phyloP scores from a whole-genome alignment of 306 rosid genomes.

The Casuarina glauca region DNA sequence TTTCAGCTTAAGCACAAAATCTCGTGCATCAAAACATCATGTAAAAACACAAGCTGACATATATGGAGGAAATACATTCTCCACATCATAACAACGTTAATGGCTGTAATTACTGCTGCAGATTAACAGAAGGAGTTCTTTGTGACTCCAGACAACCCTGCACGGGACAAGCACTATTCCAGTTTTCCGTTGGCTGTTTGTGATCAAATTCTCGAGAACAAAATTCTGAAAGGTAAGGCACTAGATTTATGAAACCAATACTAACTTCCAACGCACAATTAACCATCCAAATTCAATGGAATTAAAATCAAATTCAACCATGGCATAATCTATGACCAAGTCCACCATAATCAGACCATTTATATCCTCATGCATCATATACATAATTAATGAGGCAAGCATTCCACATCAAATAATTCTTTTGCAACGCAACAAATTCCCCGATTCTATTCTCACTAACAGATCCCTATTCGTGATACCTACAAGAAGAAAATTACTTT shows the following conservation, averaged over 20 bases:
- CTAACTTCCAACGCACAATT: not conserved
- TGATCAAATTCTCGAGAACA: no score
- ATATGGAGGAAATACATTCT: not conserved
- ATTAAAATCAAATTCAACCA: not conserved
- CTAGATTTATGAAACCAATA: not conserved
- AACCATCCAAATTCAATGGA: not conserved
- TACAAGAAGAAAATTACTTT: not conserved
- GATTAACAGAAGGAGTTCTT: not conserved
- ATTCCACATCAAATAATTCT: not conserved
- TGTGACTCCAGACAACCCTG: not conserved
- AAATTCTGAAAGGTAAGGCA: no score
- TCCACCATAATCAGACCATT: not conserved
- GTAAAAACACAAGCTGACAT: not conserved
- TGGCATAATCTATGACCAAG: not conserved
- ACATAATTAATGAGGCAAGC: not conserved
- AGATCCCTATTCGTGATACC: not conserved
- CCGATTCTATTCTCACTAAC: not conserved
- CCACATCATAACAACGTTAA: not conserved
- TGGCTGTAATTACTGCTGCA: not conserved
- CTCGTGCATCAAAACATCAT: not conserved
- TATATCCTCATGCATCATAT: not conserved
- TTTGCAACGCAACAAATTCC: not conserved
- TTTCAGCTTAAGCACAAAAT: not conserved
- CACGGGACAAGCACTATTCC: not conserved
- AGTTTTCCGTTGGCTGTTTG: no score